Percentiles rank a stretch among this genome's conserved stretches.
These are phyloP conservation scores for Ambrosia hybrid DNA, from an alignment of 140 eudicot species.

Conservation along the genomic window DNA sequence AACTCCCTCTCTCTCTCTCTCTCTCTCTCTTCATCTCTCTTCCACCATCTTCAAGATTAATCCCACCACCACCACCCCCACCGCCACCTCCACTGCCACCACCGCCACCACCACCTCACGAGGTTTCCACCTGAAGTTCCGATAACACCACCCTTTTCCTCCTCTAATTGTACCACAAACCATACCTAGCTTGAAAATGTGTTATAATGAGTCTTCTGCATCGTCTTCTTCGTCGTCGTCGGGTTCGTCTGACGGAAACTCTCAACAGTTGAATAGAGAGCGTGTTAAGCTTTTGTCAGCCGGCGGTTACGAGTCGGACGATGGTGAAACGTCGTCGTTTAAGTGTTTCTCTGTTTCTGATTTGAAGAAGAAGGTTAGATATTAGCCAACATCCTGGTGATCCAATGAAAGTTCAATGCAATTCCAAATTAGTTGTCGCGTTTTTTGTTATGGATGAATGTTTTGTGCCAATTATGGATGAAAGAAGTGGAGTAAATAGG, in stretches of 20 bases:
- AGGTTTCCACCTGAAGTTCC: no score
- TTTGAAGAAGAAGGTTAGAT: conserved; percentile 85
- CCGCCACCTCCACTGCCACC: no score
- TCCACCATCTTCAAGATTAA: no score
- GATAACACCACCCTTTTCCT: no score
- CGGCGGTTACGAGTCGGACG: conserved; percentile 36
- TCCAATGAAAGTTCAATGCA: conserved; percentile 53
- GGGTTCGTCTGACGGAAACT: conserved; percentile 50
- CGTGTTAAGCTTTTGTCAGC: conserved; percentile 55
- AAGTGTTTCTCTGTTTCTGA: conserved; percentile 95
- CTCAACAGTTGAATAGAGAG: conserved; percentile 50
- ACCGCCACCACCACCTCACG: no score
- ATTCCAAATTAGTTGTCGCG: conserved; percentile 88
- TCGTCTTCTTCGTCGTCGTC: conserved; percentile 32
- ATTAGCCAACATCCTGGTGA: conserved; percentile 38
- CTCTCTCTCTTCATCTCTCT: no score
- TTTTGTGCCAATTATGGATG: conserved; percentile 79
- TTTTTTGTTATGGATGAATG: conserved; percentile 87
- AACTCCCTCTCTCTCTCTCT: no score
- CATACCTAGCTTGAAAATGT: conserved; percentile 84
- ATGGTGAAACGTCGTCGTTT: conserved; percentile 47
- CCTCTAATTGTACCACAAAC: no score
- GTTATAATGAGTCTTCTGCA: conserved; percentile 43
- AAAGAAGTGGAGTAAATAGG: conserved; percentile 70
- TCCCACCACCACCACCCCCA: no score